Evolutionary conservation across 495 filamentous ascomycete species (phyloP).

Genomic region (Achaetomiella virescens): DNA sequence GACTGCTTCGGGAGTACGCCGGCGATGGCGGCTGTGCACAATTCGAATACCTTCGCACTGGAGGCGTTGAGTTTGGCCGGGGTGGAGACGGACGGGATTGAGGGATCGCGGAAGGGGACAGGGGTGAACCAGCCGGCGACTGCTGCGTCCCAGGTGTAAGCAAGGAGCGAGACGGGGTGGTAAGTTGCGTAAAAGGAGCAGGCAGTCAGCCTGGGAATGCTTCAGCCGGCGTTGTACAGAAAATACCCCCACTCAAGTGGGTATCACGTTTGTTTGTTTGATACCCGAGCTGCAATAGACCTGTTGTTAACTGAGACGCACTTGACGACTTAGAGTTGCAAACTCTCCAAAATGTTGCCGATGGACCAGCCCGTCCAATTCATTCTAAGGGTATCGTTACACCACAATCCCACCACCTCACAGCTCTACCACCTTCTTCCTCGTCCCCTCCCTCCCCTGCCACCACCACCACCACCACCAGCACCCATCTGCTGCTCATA

Average conservation of each 20-base stretch:
- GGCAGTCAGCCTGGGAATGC: too few species aligned
- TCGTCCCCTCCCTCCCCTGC: conserved; percentile 39
- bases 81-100: not conserved
- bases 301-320: too few species aligned
- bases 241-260: too few species aligned
- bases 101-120: not conserved
- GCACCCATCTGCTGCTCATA: conserved; percentile 54
- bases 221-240: too few species aligned
- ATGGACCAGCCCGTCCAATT: not conserved
- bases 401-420: not conserved
- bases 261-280: too few species aligned
- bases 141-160: not conserved
- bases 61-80: conserved; percentile 18
- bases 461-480: conserved; percentile 36
- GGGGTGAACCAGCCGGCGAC: too few species aligned
- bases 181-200: too few species aligned
- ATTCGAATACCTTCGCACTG: conserved; percentile 18
- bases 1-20: conserved; percentile 31
- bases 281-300: too few species aligned
- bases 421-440: conserved; percentile 29
- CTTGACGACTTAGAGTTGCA: too few species aligned
- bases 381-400: too few species aligned
- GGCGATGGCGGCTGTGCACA: conserved; percentile 23
- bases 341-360: not conserved
- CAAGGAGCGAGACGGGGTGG: not conserved